Evolutionary conservation across 2,329 filamentous ascomycete species (phyloP).

Genomic region (Akanthomyces muscarius): DNA sequence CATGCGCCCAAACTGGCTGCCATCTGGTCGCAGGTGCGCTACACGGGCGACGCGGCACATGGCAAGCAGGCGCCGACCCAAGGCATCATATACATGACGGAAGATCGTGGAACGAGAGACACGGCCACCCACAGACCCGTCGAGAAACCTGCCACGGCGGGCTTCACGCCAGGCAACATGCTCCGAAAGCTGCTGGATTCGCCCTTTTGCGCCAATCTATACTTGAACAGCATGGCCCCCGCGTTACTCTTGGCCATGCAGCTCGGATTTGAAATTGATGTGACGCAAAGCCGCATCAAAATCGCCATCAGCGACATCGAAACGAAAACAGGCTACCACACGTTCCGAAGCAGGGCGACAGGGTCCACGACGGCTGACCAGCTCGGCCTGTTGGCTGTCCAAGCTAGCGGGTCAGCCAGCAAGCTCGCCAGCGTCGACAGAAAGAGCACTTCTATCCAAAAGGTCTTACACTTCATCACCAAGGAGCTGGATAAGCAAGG

Average conservation of each 20-base stretch:
- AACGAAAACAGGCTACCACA: conserved; percentile 32
- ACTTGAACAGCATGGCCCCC: conserved; percentile 33
- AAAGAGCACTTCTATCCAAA: conserved; percentile 33
- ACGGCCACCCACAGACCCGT: neutral
- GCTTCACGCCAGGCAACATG: neutral
- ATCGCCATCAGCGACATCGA: conserved; percentile 32
- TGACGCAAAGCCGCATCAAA: conserved; percentile 31
- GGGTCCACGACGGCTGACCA: conserved; percentile 25
- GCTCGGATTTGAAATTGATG: conserved; percentile 32
- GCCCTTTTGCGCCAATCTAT: conserved; percentile 27
- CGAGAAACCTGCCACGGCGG: neutral
- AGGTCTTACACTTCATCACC: conserved; percentile 31
- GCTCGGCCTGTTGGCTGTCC: conserved; percentile 29
- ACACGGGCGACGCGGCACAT: neutral
- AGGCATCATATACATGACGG: conserved; percentile 27
- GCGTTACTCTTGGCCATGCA: conserved; percentile 32
- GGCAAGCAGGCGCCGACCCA: conserved; percentile 24
- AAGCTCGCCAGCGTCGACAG: conserved; percentile 36
- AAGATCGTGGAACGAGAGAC: conserved; percentile 27
- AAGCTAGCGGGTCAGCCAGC: conserved; percentile 33
- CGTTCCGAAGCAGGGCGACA: conserved; percentile 30
- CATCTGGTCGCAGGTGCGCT: conserved; percentile 32
- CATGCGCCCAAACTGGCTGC: conserved; percentile 37
- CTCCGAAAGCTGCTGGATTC: conserved; percentile 25
- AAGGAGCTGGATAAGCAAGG: conserved; percentile 16